Conservation (phyloP, 108 stramenopile species). For the Cyclotella baltica region DNA sequence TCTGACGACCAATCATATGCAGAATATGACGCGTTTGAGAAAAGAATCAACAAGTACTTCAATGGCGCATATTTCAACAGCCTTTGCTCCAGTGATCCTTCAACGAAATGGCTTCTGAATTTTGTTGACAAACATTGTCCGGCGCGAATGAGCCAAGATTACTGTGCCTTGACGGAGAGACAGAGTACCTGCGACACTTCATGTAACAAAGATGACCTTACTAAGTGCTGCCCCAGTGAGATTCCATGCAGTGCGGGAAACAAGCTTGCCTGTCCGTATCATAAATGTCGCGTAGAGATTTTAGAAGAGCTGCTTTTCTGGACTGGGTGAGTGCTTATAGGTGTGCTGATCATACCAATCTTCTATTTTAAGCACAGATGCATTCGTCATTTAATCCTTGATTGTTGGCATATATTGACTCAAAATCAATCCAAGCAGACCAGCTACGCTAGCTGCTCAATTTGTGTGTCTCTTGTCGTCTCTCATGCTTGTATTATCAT, state of each 20-base stretch:
- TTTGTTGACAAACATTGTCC: constrained; percentile 42
- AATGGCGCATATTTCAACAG: constrained; percentile 50
- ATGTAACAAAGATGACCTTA: constrained; percentile 13
- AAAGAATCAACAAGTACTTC: constrained; percentile 19
- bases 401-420: too few relatives aligned
- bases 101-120: constrained; percentile 23
- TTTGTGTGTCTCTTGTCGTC: constrained; percentile 26
- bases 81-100: constrained; percentile 32
- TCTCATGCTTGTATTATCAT: constrained; percentile 46
- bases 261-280: constrained; percentile 36
- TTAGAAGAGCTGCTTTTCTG: constrained; percentile 25
- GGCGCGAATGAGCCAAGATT: constrained; percentile 27
- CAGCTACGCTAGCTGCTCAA: constrained; percentile 18
- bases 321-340: constrained; percentile 4
- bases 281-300: constrained; percentile 41
- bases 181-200: constrained; percentile 29
- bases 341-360: neutral
- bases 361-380: neutral
- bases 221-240: constrained; percentile 45
- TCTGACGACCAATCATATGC: constrained; percentile 16
- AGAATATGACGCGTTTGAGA: constrained; percentile 50
- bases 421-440: too few relatives aligned
- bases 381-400: too few relatives aligned
- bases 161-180: constrained; percentile 14
- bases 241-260: constrained; percentile 24